Percentiles rank a stretch among this genome's conserved stretches.
These are phyloP conservation scores for Globisporangium recalcitrans DNA, from an alignment of 352 stramenopile species.

Conservation along the genomic window DNA sequence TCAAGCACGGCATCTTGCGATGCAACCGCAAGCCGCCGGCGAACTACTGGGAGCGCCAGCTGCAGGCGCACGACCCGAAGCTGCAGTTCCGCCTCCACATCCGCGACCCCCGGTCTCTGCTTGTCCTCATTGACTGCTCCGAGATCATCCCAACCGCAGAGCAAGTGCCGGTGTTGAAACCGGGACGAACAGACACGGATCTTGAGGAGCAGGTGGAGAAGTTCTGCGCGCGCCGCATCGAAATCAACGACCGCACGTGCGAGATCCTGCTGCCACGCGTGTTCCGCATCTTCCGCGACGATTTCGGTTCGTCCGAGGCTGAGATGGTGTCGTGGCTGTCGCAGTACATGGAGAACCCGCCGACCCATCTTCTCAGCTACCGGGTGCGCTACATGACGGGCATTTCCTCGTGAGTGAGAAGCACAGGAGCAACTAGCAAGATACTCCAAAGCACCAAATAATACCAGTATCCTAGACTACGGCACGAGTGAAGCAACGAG, in stretches of 20 bases:
- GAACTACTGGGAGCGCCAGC: constrained; percentile 84
- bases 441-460: no score
- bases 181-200: constrained; percentile 79
- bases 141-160: constrained; percentile 52
- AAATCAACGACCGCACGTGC: constrained; percentile 44
- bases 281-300: constrained; percentile 80
- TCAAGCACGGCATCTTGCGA: constrained; percentile 83
- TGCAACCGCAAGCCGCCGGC: constrained; percentile 85
- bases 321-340: constrained; percentile 85
- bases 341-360: constrained; percentile 78
- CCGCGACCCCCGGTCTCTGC: constrained; percentile 72
- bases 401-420: constrained; percentile 40
- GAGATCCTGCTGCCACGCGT: constrained; percentile 69
- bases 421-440: not conserved
- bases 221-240: constrained; percentile 63
- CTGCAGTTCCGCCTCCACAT: constrained; percentile 84
- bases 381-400: constrained; percentile 66
- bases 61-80: constrained; percentile 77
- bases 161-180: constrained; percentile 75
- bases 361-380: constrained; percentile 69
- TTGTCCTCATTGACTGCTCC: constrained; percentile 75
- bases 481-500: not conserved
- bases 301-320: constrained; percentile 78
- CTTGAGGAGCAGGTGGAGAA: constrained; percentile 78
- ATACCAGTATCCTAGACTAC: not conserved